A percentile compares a stretch with the other conserved stretches of the same genome.
Conservation (phyloP, 2,329 filamentous ascomycete genomes). For the Tolypocladium sp. region DNA sequence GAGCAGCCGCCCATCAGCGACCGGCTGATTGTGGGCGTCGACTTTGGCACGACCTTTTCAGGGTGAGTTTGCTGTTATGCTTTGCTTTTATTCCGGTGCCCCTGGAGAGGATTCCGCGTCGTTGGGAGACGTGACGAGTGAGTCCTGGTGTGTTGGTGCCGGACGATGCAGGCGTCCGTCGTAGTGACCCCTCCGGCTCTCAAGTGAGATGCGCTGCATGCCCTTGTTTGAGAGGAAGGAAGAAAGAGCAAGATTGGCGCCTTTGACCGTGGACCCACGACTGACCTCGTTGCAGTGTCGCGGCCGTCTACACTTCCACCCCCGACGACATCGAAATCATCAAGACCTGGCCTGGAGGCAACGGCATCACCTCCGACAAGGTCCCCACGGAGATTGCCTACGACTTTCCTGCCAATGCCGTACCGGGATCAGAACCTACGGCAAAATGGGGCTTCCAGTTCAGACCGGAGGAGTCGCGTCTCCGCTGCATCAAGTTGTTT, state of each 20-base stretch:
- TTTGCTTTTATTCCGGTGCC: background rate
- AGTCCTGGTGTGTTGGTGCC: background rate
- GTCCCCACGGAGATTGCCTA: constrained; percentile 73
- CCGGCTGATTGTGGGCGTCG: constrained; percentile 66
- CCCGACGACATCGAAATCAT: constrained; percentile 78
- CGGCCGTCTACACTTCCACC: constrained; percentile 64
- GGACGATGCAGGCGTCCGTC: background rate
- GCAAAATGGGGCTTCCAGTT: constrained; percentile 79
- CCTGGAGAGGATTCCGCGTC: no score
- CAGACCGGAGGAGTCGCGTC: constrained; percentile 63
- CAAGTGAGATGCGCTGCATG: background rate
- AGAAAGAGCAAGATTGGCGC: background rate
- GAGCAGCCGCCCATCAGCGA: constrained; percentile 47
- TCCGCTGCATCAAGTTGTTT: constrained; percentile 78
- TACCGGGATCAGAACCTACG: constrained; percentile 31
- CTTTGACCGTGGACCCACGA: background rate
- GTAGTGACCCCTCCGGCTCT: background rate
- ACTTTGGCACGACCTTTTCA: constrained; percentile 80
- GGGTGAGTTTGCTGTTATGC: constrained; percentile 40
- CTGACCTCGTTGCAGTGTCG: constrained; percentile 34
- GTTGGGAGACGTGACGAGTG: background rate
- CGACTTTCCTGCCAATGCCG: constrained; percentile 24
- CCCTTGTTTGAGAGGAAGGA: background rate
- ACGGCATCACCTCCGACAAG: constrained; percentile 82
- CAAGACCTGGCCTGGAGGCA: constrained; percentile 76